A percentile compares a stretch with the other conserved stretches of the same genome.
phyloP scores from a whole-genome alignment of 176 grass and related monocot species.

The Phoenix roebelenii region DNA sequence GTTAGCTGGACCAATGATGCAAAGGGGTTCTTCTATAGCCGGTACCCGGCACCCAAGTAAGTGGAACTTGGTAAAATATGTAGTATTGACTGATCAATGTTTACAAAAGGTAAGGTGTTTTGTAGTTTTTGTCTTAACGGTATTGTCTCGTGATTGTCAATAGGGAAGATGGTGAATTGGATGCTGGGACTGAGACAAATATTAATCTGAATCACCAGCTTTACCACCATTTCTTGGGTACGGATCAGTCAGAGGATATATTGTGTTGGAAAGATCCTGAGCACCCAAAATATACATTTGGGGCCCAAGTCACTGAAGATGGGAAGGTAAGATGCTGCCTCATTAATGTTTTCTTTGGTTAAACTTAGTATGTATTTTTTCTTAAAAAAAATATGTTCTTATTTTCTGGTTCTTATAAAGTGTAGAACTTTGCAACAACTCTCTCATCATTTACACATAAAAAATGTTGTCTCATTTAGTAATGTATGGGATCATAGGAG shows the following conservation, averaged over 20 bases:
- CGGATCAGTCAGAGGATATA: constrained; percentile 85
- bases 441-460: too few species aligned
- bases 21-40: constrained; percentile 91
- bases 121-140: neutral
- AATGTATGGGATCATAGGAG: neutral
- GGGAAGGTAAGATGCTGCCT: constrained; percentile 43
- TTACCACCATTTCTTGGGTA: constrained; percentile 81
- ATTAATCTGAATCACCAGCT: constrained; percentile 90
- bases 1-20: constrained; percentile 82
- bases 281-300: constrained; percentile 59
- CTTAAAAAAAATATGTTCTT: too few species aligned
- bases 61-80: neutral
- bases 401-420: too few species aligned
- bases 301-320: constrained; percentile 64
- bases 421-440: too few species aligned
- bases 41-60: constrained; percentile 80
- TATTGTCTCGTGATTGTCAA: constrained; percentile 18
- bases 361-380: too few species aligned
- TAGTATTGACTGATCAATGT: too few species aligned
- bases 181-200: constrained; percentile 86
- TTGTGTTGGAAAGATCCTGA: constrained; percentile 91
- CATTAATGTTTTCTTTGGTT: neutral
- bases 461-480: neutral
- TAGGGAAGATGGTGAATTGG: constrained; percentile 43
- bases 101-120: neutral